Conservation (phyloP, 495 filamentous ascomycete species). For the Tuber magnatum region DNA sequence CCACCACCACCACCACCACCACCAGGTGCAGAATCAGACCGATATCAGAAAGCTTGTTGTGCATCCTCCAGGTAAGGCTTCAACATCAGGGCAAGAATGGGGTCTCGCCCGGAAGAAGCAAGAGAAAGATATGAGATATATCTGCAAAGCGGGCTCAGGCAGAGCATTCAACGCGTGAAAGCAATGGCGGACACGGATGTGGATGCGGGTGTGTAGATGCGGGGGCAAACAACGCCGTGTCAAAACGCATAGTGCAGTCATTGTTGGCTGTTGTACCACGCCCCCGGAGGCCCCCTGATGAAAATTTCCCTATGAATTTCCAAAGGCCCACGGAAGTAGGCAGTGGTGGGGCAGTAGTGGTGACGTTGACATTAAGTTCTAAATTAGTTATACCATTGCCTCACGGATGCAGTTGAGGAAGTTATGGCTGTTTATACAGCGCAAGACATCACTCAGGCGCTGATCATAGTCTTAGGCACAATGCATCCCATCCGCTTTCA, state of each 20-base stretch:
- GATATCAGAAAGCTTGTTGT: neutral
- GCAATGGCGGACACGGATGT: neutral
- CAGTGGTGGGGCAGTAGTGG: no score
- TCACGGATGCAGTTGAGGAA: neutral
- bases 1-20: neutral
- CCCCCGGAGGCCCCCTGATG: neutral
- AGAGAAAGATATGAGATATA: neutral
- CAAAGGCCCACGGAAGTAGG: neutral
- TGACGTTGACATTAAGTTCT: neutral
- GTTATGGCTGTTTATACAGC: neutral
- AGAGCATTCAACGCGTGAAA: neutral
- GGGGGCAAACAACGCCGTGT: neutral
- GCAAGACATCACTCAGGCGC: neutral
- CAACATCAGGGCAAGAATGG: neutral
- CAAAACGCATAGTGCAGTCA: neutral
- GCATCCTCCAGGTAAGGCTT: neutral
- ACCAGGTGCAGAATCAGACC: neutral
- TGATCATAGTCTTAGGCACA: neutral
- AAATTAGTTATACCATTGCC: neutral
- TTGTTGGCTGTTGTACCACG: neutral
- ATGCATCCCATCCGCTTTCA: neutral
- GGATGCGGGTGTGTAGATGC: neutral
- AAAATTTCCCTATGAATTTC: neutral
- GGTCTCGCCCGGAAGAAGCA: neutral
- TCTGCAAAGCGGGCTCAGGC: neutral